Conservation (phyloP, 805 yeast genomes). For the Hanseniaspora meyeri region DNA sequence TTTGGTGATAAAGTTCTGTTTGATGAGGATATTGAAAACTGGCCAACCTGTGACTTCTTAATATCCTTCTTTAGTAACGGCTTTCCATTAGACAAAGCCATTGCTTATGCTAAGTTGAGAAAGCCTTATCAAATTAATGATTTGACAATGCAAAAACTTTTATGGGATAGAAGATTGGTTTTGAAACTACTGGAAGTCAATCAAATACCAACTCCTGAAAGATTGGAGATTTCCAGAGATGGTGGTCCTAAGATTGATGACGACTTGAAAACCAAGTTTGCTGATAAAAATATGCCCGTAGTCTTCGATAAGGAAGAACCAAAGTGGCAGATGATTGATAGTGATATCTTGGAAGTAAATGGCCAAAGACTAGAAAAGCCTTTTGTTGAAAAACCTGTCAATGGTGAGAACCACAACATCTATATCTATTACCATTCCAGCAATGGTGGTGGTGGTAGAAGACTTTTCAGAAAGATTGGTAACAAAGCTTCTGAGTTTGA, state of each 20-base stretch:
- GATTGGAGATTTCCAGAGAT: slow-evolving; percentile 84
- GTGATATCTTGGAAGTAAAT: slow-evolving; percentile 65
- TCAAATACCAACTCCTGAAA: slow-evolving; percentile 77
- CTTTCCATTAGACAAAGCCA: slow-evolving; percentile 92
- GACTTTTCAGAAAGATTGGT: slow-evolving; percentile 88
- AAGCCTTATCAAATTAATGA: slow-evolving; percentile 87
- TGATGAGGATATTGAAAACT: slow-evolving; percentile 85
- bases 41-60: slow-evolving; percentile 97
- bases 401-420: slow-evolving; percentile 96
- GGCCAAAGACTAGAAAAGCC: slow-evolving; percentile 72
- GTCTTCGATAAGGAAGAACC: slow-evolving; percentile 46
- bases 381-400: slow-evolving; percentile 95
- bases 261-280: slow-evolving; percentile 48
- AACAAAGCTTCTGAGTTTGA: slow-evolving; percentile 95
- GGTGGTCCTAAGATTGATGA: slow-evolving; percentile 78
- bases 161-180: slow-evolving; percentile 96
- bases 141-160: slow-evolving; percentile 73
- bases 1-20: slow-evolving; percentile 94
- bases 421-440: slow-evolving; percentile 77
- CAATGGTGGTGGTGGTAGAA: slow-evolving; percentile 95
- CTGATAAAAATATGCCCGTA: slow-evolving; percentile 42
- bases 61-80: slow-evolving; percentile 92
- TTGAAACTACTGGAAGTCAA: slow-evolving; percentile 64
- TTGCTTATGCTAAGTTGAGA: slow-evolving; percentile 72
- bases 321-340: slow-evolving; percentile 75